Base-by-base conservation (phyloP, 2,329 filamentous ascomycete genomes). In the Monosporascus cannonballus region DNA sequence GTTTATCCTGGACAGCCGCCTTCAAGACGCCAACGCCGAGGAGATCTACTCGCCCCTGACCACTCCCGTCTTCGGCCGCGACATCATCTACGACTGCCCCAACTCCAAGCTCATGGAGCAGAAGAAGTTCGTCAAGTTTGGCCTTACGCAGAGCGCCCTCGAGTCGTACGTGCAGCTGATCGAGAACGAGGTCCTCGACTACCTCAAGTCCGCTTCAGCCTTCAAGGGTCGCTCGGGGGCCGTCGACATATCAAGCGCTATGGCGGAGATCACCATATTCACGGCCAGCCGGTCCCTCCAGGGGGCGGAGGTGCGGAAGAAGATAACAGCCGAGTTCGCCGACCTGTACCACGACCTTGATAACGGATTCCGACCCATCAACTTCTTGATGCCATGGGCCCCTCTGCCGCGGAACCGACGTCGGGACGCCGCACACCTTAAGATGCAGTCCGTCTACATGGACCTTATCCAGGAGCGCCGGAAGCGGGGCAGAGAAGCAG, bases 61-160 rank as follows among this genome's bases (percentile, higher is more conserved):
- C 8, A 84, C 81, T 22, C 82, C 82, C 25, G 82, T 85, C 48
- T 96, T 96, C 67, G 90, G 90, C 60, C 84, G 83, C 63, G 86
- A 92, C 73, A 90, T 96, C 25, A 89, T 95, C 51, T 96, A 95
- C 68, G 90, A 95, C 69, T 94, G 90, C 73, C 89, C 90, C 44
- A 95, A 95, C 69, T 79, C 89, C 54, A 95, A 95, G 73, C 81
- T 96, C 66, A 95, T 96, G 90, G 90, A 96, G 75, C 90, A 96
- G 77, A 96, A 96, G 78, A 94, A 93, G 86, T 90, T 92, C 66
- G 88, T 91, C 83, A 92, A 92, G 71, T 83, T 87, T 62, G 87
- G 86, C 56, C 82, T 92, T 51, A 90, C 87, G 25, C 85, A 85
- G 58, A 83, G 89, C 52, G 85, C 87, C 24, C 86, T 92, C 73